A percentile compares a stretch with the other conserved stretches of the same genome.
These are phyloP conservation scores for Somion occarium DNA, from an alignment of 1,284 basidiomycete species.

Conservation along the genomic window DNA sequence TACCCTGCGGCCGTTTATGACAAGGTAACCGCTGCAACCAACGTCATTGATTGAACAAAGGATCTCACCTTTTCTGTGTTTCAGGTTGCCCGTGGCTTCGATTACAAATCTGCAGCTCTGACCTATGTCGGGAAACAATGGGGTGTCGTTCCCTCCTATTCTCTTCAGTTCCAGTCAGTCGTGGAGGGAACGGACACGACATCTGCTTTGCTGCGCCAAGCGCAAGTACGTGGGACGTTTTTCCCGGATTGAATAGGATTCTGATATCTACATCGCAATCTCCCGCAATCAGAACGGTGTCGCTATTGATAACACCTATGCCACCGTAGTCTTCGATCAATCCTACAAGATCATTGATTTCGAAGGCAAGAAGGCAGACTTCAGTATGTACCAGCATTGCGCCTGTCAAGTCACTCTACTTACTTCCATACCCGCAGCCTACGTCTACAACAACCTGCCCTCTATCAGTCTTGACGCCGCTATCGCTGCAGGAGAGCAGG, in stretches of 20 bases:
- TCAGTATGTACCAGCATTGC: background rate
- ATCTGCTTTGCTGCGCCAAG: constrained; percentile 2
- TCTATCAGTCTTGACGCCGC: background rate
- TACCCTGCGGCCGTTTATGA: background rate
- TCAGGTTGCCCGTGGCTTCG: background rate
- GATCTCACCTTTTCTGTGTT: background rate
- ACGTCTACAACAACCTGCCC: background rate
- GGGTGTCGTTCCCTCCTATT: background rate
- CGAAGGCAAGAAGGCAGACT: background rate
- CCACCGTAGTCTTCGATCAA: constrained; percentile 3
- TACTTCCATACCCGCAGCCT: background rate
- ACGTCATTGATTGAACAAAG: too few species aligned
- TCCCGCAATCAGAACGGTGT: constrained; percentile 1
- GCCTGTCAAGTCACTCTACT: background rate
- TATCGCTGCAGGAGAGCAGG: background rate
- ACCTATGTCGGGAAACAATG: constrained; percentile 3
- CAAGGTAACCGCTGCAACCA: background rate
- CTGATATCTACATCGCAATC: background rate
- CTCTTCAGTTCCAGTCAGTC: background rate
- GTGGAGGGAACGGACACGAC: background rate
- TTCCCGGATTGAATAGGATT: background rate
- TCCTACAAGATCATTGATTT: background rate
- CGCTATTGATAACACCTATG: background rate
- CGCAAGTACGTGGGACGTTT: background rate
- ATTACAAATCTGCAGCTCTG: background rate